Percentiles rank a stretch among this genome's conserved stretches.
phyloP scores from a whole-genome alignment of 1,284 basidiomycete species.

The Sporisorium exsertum region DNA sequence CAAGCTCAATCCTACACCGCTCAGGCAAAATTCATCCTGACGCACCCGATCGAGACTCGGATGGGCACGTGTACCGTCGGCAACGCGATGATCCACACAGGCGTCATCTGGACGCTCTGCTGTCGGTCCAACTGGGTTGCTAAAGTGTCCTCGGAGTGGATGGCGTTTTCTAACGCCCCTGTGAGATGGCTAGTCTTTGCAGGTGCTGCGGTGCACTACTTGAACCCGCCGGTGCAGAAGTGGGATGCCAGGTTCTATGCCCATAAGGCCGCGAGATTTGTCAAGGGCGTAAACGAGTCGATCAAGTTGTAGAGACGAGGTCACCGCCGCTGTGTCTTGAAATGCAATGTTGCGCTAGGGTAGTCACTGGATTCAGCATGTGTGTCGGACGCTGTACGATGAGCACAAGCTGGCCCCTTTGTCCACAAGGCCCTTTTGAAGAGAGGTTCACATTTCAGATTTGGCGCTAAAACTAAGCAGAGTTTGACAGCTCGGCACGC shows the following conservation, averaged over 20 bases:
- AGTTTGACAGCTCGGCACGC: constrained; percentile 26
- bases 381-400: neutral
- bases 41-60: constrained; percentile 10
- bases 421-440: neutral
- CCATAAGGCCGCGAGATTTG: neutral
- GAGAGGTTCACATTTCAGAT: neutral
- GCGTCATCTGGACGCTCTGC: constrained; percentile 8
- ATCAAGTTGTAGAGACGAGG: neutral
- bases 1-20: neutral
- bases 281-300: neutral
- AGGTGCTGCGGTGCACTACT: constrained; percentile 2
- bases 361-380: too few species aligned
- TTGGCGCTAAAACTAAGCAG: constrained; percentile 9
- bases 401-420: constrained; percentile 3
- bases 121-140: constrained; percentile 5
- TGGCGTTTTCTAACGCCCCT: neutral
- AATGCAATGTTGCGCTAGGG: neutral
- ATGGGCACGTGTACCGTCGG: constrained; percentile 15
- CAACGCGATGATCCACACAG: constrained; percentile 7
- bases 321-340: neutral
- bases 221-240: constrained; percentile 13
- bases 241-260: constrained; percentile 2
- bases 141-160: constrained; percentile 4
- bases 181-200: constrained; percentile 7
- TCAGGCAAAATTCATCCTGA: neutral